These are phyloP conservation scores for Mycena vitilis DNA, from an alignment of 768 basidiomycete species.

Conservation along the genomic window DNA sequence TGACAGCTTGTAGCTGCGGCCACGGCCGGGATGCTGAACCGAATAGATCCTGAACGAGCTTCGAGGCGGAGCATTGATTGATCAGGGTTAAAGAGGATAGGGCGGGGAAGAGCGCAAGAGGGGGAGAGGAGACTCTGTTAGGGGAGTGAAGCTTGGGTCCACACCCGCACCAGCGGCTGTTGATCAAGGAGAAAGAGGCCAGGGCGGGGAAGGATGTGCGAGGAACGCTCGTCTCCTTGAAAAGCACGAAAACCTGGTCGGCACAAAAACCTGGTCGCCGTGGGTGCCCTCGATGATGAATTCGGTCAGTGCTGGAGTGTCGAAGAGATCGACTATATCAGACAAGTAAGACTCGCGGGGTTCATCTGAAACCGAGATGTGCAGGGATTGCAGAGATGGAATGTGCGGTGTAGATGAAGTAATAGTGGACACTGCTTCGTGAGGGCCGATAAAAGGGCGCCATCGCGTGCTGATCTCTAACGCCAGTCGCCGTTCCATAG, in stretches of 20 bases:
- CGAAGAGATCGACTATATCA: background rate
- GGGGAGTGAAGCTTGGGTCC: background rate
- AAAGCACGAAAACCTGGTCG: background rate
- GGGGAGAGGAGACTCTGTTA: background rate
- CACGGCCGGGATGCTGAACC: background rate
- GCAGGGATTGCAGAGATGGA: slow-evolving; percentile 4
- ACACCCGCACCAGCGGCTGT: background rate
- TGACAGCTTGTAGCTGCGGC: background rate
- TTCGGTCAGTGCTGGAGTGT: slow-evolving; percentile 1
- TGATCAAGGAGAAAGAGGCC: slow-evolving; percentile 10
- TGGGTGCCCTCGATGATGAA: background rate
- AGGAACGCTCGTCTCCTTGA: background rate
- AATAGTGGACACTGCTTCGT: background rate
- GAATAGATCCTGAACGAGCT: background rate
- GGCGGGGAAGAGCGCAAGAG: slow-evolving; percentile 1
- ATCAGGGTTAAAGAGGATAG: slow-evolving; percentile 5
- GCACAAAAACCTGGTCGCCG: slow-evolving; percentile 1
- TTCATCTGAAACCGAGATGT: background rate
- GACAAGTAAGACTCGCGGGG: background rate
- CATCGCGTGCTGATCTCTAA: too few relatives aligned
- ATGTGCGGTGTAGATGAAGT: background rate
- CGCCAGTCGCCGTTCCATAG: background rate
- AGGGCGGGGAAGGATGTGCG: background rate
- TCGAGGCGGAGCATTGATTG: slow-evolving; percentile 1
- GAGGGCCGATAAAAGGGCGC: background rate